Evolutionary conservation across 1,139 yeast genomes (phyloP).

Genomic region (Suhomyces bolitotheri): DNA sequence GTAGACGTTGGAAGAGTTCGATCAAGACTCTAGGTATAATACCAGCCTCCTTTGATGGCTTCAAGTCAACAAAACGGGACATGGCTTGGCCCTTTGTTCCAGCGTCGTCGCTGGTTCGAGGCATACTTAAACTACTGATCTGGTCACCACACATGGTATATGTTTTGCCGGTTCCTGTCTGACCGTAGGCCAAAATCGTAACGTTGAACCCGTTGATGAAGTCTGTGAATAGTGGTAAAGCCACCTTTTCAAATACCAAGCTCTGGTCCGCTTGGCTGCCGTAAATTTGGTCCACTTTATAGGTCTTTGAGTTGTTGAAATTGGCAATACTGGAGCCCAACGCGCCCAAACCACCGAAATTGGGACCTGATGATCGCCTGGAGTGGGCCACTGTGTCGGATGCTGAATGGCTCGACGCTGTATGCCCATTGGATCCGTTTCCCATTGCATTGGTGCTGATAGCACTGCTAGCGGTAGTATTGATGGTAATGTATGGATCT

Average conservation of each 20-base stretch:
- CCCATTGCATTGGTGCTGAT: constrained; percentile 14
- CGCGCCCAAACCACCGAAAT: neutral
- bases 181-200: constrained; percentile 84
- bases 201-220: constrained; percentile 73
- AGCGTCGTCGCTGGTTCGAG: neutral
- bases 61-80: neutral
- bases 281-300: constrained; percentile 70
- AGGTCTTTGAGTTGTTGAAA: constrained; percentile 43
- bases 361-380: constrained; percentile 8
- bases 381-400: neutral
- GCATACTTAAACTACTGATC: neutral
- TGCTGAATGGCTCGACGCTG: neutral
- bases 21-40: constrained; percentile 66
- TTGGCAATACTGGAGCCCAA: neutral
- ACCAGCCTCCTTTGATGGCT: constrained; percentile 45
- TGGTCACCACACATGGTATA: constrained; percentile 78
- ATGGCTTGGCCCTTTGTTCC: neutral
- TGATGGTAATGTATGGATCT: constrained; percentile 41
- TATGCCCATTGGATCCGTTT: constrained; percentile 2
- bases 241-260: constrained; percentile 59
- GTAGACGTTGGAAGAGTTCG: constrained; percentile 51
- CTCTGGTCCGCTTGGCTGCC: constrained; percentile 72
- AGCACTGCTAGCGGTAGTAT: constrained; percentile 37
- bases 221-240: constrained; percentile 62
- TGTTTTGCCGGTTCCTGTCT: constrained; percentile 88